Percentiles rank a stretch among this genome's conserved stretches.
phyloP scores from a whole-genome alignment of 345 rosid genomes.

The Eucalyptus sp. region DNA sequence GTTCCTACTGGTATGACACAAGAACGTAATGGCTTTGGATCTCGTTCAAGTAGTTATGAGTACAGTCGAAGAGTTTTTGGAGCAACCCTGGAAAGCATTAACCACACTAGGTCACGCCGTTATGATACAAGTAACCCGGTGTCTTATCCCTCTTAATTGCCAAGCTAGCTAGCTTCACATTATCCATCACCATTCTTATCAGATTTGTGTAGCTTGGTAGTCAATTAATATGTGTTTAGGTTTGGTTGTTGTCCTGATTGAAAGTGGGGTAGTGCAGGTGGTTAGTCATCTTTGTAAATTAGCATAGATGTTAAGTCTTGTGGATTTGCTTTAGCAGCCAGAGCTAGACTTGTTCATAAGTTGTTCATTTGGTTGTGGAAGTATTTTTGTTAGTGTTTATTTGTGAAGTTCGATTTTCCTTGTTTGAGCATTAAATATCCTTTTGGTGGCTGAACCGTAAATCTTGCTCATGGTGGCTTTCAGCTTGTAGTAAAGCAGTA shows the following conservation, averaged over 20 bases:
- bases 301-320: not conserved
- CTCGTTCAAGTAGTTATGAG: conserved; percentile 31
- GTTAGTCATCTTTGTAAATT: not conserved
- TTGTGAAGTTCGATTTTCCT: not conserved
- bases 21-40: conserved; percentile 39
- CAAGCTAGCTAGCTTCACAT: not conserved
- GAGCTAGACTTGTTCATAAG: not conserved
- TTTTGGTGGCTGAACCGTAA: not conserved
- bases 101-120: conserved; percentile 46
- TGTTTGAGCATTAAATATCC: not conserved
- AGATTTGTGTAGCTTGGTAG: not conserved
- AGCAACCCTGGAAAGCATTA: conserved; percentile 36
- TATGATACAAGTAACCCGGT: conserved; percentile 24
- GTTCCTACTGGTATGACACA: conserved; percentile 44
- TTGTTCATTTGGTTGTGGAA: not conserved
- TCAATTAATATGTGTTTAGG: not conserved
- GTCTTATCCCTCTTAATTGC: conserved; percentile 15
- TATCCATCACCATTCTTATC: not conserved
- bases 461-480: not conserved
- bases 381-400: not conserved
- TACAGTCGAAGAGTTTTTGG: conserved; percentile 59
- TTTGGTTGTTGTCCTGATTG: not conserved
- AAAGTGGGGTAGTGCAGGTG: not conserved
- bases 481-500: not conserved
- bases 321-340: not conserved